Base-by-base conservation (phyloP, 2,329 filamentous ascomycete genomes). In the Neofusicoccum parvum region DNA sequence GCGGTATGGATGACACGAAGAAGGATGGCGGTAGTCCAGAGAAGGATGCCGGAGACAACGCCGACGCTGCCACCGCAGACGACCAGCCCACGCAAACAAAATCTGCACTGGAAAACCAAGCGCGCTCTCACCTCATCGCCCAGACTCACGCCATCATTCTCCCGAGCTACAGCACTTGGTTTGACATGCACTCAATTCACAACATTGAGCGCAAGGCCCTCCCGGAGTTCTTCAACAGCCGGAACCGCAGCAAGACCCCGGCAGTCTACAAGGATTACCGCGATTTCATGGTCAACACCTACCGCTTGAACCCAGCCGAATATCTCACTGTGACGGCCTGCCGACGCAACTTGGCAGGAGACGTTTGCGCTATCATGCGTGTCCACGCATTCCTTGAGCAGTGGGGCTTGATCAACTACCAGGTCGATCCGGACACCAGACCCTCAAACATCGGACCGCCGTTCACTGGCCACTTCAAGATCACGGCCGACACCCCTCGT, bases 201-300 rank as follows among this genome's bases (percentile, higher is more conserved):
- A 87, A 88, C 67, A 91, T 97, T 72, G 95, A 99, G 82, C 91
- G 90, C 75, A 99, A 97, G 80, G 93, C 93, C 7, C 85, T 99
- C 70, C 93, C 94, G 20, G 95, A 99, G 78, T 99, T 98, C 81
- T 99, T 99, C 87, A 99, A 99, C 82, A 94, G 89, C 78, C 88
- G 95, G 67, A 99, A 99, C 80, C 90, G 95, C 73, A 98, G 95
- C 88, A 99, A 99, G 82, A 99, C 95, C 0, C 91, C 93, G 0
- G 90, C 93, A 56, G 92, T 98, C 23, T 99, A 99, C 83, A 98
- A 98, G 80, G 95, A 99, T 76, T 99, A 99, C 80, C 90, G 95
- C 71, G 95, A 99, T 76, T 99, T 99, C 76, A 99, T 99, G 95
- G 93, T 99, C 82, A 99, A 99, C 82, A 98, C 95, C 14, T 99